Conservation (phyloP, 306 rosid species). For the Cajanus cajan region DNA sequence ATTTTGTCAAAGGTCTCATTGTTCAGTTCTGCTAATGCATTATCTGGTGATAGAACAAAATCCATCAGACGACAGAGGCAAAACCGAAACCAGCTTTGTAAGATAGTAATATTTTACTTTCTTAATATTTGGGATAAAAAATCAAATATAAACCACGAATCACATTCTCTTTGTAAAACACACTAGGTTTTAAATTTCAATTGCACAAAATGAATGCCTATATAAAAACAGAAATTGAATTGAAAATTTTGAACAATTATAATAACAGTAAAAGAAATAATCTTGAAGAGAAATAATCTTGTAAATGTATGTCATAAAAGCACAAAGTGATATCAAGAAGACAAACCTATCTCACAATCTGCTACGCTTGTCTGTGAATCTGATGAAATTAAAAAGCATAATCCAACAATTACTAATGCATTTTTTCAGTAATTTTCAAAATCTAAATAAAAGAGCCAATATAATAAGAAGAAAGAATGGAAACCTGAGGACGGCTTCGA, state of each 20-base stretch:
- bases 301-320: neutral
- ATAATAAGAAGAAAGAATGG: neutral
- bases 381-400: constrained; percentile 10
- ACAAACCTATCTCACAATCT: neutral
- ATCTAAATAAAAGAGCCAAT: neutral
- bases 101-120: no score
- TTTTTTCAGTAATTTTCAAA: neutral
- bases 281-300: neutral
- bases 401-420: neutral
- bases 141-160: no score
- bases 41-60: constrained; percentile 26
- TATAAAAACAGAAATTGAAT: neutral
- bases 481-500: constrained; percentile 44
- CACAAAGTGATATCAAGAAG: neutral
- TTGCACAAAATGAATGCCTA: neutral
- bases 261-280: neutral
- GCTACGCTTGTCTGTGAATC: neutral
- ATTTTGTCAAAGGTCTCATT: constrained; percentile 33
- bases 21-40: constrained; percentile 24
- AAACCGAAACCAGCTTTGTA: neutral
- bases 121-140: no score
- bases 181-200: neutral
- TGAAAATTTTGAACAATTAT: neutral
- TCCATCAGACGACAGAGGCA: neutral
- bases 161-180: neutral